Conservation (phyloP, 495 filamentous ascomycete species). For the Friedmanniomyces simplex region DNA sequence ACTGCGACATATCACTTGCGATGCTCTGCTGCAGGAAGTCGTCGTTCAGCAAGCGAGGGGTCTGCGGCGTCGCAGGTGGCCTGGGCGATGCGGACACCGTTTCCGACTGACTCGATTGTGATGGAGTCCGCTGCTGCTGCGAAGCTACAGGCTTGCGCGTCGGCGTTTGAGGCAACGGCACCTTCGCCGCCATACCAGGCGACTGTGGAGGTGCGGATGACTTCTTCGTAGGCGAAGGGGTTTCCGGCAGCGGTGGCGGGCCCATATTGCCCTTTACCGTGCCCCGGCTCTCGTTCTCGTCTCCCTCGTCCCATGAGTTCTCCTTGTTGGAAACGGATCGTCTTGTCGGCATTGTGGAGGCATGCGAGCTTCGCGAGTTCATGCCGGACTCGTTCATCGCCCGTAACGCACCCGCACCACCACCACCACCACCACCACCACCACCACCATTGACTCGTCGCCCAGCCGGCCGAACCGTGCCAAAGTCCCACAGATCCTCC, state of each 20-base stretch:
- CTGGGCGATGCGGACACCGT: conserved; percentile 8
- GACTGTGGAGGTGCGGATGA: conserved; percentile 32
- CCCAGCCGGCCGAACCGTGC: conserved; percentile 65
- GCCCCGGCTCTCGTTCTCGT: conserved; percentile 14
- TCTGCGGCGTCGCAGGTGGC: conserved; percentile 19
- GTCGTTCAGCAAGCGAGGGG: conserved; percentile 25
- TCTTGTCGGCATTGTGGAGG: conserved; percentile 17
- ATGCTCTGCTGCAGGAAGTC: conserved; percentile 31
- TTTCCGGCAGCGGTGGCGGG: conserved; percentile 49
- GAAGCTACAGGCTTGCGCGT: conserved; percentile 19
- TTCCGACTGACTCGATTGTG: conserved; percentile 9
- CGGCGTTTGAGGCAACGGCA: conserved; percentile 52
- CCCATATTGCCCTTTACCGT: conserved; percentile 24
- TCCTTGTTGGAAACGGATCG: conserved; percentile 22
- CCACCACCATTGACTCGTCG: conserved; percentile 23
- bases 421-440: conserved; percentile 32
- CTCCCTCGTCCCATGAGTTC: conserved; percentile 15
- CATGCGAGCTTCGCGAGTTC: conserved; percentile 46
- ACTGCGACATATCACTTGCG: conserved; percentile 29
- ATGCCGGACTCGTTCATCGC: conserved; percentile 64
- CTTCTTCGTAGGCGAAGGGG: conserved; percentile 36
- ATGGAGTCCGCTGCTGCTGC: conserved; percentile 23
- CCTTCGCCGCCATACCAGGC: conserved; percentile 41
- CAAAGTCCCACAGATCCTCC: conserved; percentile 93
- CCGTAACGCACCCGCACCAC: conserved; percentile 37